These are phyloP conservation scores for Dendrothele bispora DNA, from an alignment of 768 basidiomycete genomes.

Conservation along the genomic window DNA sequence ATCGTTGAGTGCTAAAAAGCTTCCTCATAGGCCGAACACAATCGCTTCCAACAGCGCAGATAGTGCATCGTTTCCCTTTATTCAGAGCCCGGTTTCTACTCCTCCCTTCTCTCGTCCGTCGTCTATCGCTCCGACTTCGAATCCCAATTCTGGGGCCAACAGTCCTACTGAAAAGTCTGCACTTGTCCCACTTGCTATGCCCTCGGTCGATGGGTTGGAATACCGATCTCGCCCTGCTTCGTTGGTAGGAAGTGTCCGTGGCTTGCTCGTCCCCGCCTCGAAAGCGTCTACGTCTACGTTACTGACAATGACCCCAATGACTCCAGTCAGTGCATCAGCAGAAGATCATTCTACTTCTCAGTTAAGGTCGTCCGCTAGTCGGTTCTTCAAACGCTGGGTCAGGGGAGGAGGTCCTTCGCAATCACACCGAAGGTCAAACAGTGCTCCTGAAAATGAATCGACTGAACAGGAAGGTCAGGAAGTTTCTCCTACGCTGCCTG, in stretches of 20 bases:
- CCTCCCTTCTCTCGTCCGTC: constrained; percentile 12
- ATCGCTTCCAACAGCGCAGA: constrained; percentile 30
- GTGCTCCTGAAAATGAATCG: constrained; percentile 45
- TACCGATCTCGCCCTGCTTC: background rate
- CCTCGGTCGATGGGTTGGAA: constrained; percentile 19
- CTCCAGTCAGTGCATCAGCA: too few relatives aligned
- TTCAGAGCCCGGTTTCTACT: constrained; percentile 26
- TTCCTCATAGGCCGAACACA: constrained; percentile 32
- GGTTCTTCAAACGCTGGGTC: constrained; percentile 47
- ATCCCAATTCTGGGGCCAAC: too few relatives aligned
- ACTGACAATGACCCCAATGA: constrained; percentile 6
- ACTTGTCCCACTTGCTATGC: constrained; percentile 10
- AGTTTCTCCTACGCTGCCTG: constrained; percentile 13
- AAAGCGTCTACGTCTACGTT: constrained; percentile 3
- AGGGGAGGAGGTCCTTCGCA: constrained; percentile 33
- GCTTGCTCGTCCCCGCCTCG: background rate
- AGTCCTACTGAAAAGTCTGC: too few relatives aligned
- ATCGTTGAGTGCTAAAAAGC: constrained; percentile 15
- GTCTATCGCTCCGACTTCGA: too few relatives aligned
- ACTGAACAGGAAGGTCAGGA: constrained; percentile 11
- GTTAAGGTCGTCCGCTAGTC: constrained; percentile 28
- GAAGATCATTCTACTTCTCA: too few relatives aligned
- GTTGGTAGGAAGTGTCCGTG: constrained; percentile 2
- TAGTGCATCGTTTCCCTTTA: constrained; percentile 25
- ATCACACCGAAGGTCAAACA: constrained; percentile 48